phyloP scores from a whole-genome alignment of 306 rosid genomes.

The Benincasa hispida region DNA sequence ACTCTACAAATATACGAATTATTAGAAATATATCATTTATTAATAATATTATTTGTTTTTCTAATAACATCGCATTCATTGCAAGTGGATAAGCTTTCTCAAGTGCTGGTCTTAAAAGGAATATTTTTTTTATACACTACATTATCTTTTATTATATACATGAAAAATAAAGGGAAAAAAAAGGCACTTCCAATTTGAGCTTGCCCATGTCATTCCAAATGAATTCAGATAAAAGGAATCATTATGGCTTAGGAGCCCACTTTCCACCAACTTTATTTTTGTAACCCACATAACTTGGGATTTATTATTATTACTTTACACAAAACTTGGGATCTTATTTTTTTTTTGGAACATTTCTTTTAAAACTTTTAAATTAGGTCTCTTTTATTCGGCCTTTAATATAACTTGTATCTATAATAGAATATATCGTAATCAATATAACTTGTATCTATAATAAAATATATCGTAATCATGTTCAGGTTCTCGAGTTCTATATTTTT shows the following conservation, averaged over 20 bases:
- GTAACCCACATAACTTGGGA: not conserved
- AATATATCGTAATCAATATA: not conserved
- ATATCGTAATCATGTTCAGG: not conserved
- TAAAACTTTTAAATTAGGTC: not conserved
- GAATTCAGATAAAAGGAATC: constrained; percentile 2
- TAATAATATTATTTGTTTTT: too few species aligned
- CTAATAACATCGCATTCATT: not conserved
- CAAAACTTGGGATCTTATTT: too few species aligned
- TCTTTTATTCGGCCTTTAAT: not conserved
- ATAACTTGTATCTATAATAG: not conserved
- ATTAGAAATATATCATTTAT: too few species aligned
- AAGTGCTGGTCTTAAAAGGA: not conserved
- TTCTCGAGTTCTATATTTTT: not conserved
- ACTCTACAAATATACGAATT: too few species aligned
- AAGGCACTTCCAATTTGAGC: not conserved
- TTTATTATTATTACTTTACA: too few species aligned
- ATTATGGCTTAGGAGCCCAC: not conserved
- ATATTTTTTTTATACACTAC: not conserved
- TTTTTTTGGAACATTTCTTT: not conserved
- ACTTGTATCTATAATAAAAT: not conserved
- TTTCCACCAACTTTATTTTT: not conserved
- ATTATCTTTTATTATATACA: not conserved
- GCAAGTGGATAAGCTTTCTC: not conserved
- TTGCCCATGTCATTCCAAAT: not conserved
- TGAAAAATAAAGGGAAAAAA: not conserved